Evolutionary conservation across 129 eudicot genomes (phyloP).

Genomic region (Apium graveolens): DNA sequence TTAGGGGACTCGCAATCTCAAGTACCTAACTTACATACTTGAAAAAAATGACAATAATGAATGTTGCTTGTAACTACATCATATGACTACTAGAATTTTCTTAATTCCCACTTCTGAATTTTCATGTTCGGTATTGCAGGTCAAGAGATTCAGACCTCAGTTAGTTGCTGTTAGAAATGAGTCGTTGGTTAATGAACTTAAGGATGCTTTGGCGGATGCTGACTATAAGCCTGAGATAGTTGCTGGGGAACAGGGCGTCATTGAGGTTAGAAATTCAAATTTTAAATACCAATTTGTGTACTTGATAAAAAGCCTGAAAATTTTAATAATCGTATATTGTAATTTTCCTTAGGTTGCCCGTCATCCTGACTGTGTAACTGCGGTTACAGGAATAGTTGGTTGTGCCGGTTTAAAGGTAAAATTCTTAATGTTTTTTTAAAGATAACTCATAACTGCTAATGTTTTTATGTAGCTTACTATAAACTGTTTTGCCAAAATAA

Average conservation of each 20-base stretch:
- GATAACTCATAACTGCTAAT: neutral
- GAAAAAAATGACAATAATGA: neutral
- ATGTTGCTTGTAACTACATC: neutral
- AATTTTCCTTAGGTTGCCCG: conserved; percentile 69
- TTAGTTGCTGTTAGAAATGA: conserved; percentile 79
- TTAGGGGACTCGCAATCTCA: neutral
- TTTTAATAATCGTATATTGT: neutral
- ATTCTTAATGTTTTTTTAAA: neutral
- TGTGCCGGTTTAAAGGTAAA: conserved; percentile 97
- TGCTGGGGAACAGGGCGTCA: conserved; percentile 87
- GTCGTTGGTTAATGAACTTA: conserved; percentile 63
- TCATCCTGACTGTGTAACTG: conserved; percentile 90
- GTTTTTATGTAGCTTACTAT: neutral
- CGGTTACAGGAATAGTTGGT: conserved; percentile 98
- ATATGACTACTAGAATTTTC: neutral
- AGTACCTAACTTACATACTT: neutral
- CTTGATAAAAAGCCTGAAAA: neutral
- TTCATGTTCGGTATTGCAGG: conserved; percentile 29
- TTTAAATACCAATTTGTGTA: neutral
- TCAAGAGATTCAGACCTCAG: conserved; percentile 76
- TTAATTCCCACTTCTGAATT: neutral
- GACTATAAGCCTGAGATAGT: conserved; percentile 89
- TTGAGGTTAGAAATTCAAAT: conserved; percentile 51
- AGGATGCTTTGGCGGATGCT: conserved; percentile 78
- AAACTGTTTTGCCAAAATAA: neutral